Base-by-base conservation (phyloP, 1,139 yeast genomes). In the Suhomyces guaymorum region DNA sequence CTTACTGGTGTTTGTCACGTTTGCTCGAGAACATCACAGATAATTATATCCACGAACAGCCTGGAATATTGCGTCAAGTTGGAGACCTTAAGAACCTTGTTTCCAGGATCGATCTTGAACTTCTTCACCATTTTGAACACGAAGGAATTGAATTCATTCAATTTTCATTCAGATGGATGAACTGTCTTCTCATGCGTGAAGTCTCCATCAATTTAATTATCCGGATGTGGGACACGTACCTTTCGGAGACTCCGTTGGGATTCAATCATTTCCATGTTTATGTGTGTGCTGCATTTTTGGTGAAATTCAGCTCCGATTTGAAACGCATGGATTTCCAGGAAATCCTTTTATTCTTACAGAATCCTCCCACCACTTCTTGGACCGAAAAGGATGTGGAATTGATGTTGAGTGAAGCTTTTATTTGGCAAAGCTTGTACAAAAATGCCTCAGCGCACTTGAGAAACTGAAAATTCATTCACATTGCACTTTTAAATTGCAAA, bases 131-230 rank as follows among this genome's bases (percentile, higher is more conserved):
- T 62, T 75, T 92, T 46, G 82, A 82, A 37, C 55, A 61, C 2
- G 97, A 92, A 57, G 85, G 84, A 27, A 79, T 92, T 13, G 97
- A 92, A 57, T 92, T 92, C 54, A 80, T 94, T 47, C 98, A 94
- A 57, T 92, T 92, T 61, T 78, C 96, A 18, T 94, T 92, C 63
- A 73, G 99, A 47, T 92, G 99, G 99, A 94, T 94, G 97, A 92
- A 94, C 61, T 92, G 99, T 63, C 66, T 92, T 50, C 67, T 92
- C 36, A 92, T 92, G 99, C 75, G 99, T 47, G 99, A 92, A 54
- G 71, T 92, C 28, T 79, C 82, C 29, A 80, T 92, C 50, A 69
- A 71, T 24, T 74, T 88, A 41, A 86, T 92, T 7, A 80, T 89
- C 18, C 71, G 99, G 36, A 92, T 92, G 96, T 92, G 98, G 98